Base-by-base conservation (phyloP, 257 asterid genomes). In the Jaltomata sinuosa region DNA sequence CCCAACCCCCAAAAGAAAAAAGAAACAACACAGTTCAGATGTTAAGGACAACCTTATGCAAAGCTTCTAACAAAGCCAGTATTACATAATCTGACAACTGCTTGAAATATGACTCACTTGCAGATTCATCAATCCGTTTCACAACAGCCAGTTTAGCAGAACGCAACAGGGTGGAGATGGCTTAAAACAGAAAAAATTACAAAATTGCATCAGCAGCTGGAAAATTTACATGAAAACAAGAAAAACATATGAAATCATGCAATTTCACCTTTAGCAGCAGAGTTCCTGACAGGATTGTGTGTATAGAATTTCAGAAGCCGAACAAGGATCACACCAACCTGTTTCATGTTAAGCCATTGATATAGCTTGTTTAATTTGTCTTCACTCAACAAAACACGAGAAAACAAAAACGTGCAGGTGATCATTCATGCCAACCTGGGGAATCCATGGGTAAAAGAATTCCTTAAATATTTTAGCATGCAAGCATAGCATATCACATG, bases 361-460 rank as follows among this genome's bases (percentile, higher is more conserved):
- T 61, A 62, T 19, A 65, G 49, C 31, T 29, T 4, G 11, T 59
- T n/a, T 16, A 71, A 32, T 36, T 22, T 45, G 14, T 10, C 4
- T 3, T 15, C 5, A 6, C 16, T 29, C 71, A 53, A 31, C 45
- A 67, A 50, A 18, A 55, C 2, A 21, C 6, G 29, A 2, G 61
- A 36, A 10, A 21, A 34, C 83, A 53, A 54, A 53, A 22, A 27
- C 2, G 38, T 49, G 1, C 42, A 21, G 61, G 65, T 50, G 34
- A 0, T 42, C 49, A 42, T 84, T 61, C 54, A 84, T 32, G 87
- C 93, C 83, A 84, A 96, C 99, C 97, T 96, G 98, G 90, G 93
- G 98, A 38, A 94, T 93, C 98, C 98, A 96, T 18, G 99, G 99
- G 89, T 88, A 96, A 88, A 94, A 96, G 81, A 98, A 97, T 89